Percentiles rank a stretch among this genome's conserved stretches.
phyloP scores from a whole-genome alignment of 2,329 filamentous ascomycete species.

The Apiospora pterosperma region DNA sequence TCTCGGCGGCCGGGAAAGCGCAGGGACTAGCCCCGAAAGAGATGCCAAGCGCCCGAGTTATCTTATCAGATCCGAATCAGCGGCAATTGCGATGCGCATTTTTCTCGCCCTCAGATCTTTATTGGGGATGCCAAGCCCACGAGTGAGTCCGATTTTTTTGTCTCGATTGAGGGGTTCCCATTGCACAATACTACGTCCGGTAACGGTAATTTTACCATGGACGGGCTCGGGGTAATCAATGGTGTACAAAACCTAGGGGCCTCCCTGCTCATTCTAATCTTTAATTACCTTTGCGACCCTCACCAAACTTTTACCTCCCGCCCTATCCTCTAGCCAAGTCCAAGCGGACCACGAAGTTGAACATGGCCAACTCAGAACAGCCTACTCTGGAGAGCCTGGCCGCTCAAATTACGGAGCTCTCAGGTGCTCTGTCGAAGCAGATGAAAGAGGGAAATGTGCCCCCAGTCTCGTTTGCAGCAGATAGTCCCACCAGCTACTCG shows the following conservation, averaged over 20 bases:
- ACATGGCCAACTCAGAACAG: conserved; percentile 26
- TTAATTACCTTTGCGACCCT: background rate
- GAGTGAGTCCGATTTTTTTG: too few relatives aligned
- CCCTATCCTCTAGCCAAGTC: background rate
- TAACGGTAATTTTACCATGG: background rate
- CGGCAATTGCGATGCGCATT: background rate
- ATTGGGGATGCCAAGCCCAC: conserved; percentile 6
- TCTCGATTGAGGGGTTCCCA: background rate
- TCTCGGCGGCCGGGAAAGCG: too few relatives aligned
- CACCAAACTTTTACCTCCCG: background rate
- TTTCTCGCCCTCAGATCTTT: background rate
- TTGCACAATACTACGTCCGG: background rate
- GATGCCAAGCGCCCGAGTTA: background rate
- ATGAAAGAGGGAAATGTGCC: conserved; percentile 39
- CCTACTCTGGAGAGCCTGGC: conserved; percentile 40
- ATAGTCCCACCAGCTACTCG: conserved; percentile 39
- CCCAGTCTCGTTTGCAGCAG: conserved; percentile 37
- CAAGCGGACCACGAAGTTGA: background rate
- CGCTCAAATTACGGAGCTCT: conserved; percentile 41
- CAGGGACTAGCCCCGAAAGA: background rate
- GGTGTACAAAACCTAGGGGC: background rate
- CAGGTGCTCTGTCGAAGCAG: conserved; percentile 35
- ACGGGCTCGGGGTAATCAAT: background rate
- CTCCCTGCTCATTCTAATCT: background rate
- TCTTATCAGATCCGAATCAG: conserved; percentile 1